phyloP scores from a whole-genome alignment of 768 basidiomycete genomes.

The Rhodotorula graminis region DNA sequence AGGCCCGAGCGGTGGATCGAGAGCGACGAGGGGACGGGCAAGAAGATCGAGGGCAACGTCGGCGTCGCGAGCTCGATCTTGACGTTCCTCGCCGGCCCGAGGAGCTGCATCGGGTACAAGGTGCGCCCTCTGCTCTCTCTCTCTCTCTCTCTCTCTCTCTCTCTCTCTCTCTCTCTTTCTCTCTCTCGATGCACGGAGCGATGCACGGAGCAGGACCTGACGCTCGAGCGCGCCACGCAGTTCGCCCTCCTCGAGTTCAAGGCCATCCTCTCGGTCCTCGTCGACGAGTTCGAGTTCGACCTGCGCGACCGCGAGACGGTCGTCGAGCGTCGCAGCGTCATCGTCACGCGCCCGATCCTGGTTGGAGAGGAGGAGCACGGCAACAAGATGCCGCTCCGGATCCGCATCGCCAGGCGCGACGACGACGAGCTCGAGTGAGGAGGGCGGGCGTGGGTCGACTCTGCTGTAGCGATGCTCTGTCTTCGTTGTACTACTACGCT shows the following conservation, averaged over 20 bases:
- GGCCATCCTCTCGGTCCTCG: slow-evolving; percentile 32
- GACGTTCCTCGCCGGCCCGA: slow-evolving; percentile 31
- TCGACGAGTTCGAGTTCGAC: slow-evolving; percentile 30
- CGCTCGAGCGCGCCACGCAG: neutral
- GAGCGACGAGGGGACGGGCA: slow-evolving; percentile 44
- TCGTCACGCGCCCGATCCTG: slow-evolving; percentile 32
- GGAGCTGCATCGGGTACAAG: slow-evolving; percentile 31
- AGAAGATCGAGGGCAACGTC: slow-evolving; percentile 46
- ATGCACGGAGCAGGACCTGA: too few species aligned
- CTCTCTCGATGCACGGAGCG: too few species aligned
- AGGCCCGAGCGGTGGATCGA: slow-evolving; percentile 59
- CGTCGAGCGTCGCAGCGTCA: slow-evolving; percentile 24
- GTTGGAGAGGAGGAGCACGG: slow-evolving; percentile 28
- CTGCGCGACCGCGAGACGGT: slow-evolving; percentile 12
- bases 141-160: too few species aligned
- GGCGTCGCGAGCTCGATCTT: slow-evolving; percentile 55
- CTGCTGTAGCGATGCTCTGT: neutral
- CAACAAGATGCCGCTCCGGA: slow-evolving; percentile 25
- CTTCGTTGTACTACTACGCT: neutral
- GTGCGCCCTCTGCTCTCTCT: neutral
- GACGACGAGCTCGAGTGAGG: neutral
- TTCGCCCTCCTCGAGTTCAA: neutral
- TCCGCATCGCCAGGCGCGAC: slow-evolving; percentile 15
- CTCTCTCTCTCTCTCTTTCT: too few species aligned
- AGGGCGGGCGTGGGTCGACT: neutral